These are phyloP conservation scores for Fusarium mundagurra DNA, from an alignment of 2,329 filamentous ascomycete species.

Conservation along the genomic window DNA sequence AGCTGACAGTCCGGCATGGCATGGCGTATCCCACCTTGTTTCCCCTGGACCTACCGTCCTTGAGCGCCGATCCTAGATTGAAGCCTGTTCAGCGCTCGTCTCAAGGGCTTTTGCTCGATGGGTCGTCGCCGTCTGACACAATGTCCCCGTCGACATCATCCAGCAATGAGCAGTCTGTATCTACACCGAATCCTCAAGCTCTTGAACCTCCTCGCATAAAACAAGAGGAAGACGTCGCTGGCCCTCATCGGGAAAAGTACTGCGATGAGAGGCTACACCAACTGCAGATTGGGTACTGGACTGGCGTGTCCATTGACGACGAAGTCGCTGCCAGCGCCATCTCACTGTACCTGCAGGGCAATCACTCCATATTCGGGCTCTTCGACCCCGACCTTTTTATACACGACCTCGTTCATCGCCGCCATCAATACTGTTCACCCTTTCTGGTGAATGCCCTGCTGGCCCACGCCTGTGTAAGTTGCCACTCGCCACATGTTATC, in stretches of 20 bases:
- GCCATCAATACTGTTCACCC: conserved; percentile 43
- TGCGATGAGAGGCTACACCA: conserved; percentile 15
- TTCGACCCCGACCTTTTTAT: conserved; percentile 50
- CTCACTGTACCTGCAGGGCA: conserved; percentile 46
- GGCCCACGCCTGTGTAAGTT: conserved; percentile 46
- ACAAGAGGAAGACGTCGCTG: neutral
- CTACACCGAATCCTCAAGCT: conserved; percentile 7
- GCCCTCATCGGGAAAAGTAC: neutral
- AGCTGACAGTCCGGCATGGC: conserved; percentile 28
- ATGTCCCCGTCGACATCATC: conserved; percentile 17
- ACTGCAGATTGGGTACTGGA: conserved; percentile 46
- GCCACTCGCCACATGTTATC: neutral
- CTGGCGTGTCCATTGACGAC: conserved; percentile 43
- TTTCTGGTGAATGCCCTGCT: conserved; percentile 48
- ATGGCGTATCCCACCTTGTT: conserved; percentile 25
- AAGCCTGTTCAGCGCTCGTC: neutral
- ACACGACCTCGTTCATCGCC: conserved; percentile 42
- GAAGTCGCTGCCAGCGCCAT: conserved; percentile 45
- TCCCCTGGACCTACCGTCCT: conserved; percentile 17
- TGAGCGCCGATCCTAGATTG: conserved; percentile 5
- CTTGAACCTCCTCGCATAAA: neutral
- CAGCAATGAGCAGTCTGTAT: neutral
- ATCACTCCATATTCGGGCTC: conserved; percentile 49
- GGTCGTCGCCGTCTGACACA: conserved; percentile 17
- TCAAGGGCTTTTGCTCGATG: neutral